Evolutionary conservation across 2,329 filamentous ascomycete species (phyloP).

Genomic region (Cercospora zeae-maydis): DNA sequence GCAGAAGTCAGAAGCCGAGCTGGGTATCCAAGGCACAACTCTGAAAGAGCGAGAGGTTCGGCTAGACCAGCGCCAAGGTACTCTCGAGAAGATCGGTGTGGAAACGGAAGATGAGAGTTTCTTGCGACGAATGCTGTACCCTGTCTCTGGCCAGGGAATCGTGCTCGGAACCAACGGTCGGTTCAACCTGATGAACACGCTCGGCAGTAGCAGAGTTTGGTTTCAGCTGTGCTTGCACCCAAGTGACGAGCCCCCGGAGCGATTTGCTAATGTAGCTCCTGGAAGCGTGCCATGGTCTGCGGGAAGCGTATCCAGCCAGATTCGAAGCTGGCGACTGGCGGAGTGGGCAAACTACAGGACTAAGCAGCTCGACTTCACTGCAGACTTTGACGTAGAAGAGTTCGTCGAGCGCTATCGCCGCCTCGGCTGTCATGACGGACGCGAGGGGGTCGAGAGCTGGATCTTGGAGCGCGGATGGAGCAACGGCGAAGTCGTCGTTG

Average conservation of each 20-base stretch:
- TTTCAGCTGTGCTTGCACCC: slow-evolving; percentile 91
- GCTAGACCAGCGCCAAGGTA: slow-evolving; percentile 74
- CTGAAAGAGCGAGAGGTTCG: slow-evolving; percentile 72
- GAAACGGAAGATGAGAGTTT: slow-evolving; percentile 80
- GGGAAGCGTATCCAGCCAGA: slow-evolving; percentile 83
- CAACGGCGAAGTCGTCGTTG: slow-evolving; percentile 91
- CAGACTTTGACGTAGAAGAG: slow-evolving; percentile 92
- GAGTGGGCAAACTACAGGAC: slow-evolving; percentile 96
- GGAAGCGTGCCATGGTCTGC: slow-evolving; percentile 88
- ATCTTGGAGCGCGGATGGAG: slow-evolving; percentile 94
- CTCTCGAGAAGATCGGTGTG: slow-evolving; percentile 82
- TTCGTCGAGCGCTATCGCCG: slow-evolving; percentile 78
- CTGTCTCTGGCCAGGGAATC: slow-evolving; percentile 72
- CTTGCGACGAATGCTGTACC: slow-evolving; percentile 75
- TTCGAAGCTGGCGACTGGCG: slow-evolving; percentile 86
- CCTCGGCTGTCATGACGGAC: slow-evolving; percentile 83
- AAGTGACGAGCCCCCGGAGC: slow-evolving; percentile 77
- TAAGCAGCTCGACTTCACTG: slow-evolving; percentile 88
- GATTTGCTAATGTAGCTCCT: slow-evolving; percentile 66
- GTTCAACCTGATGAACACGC: slow-evolving; percentile 68
- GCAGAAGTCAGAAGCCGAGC: slow-evolving; percentile 69
- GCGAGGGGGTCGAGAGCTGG: slow-evolving; percentile 92
- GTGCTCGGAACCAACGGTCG: slow-evolving; percentile 73
- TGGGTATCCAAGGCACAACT: slow-evolving; percentile 67
- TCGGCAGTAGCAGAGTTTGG: slow-evolving; percentile 87